Base-by-base conservation (phyloP, 306 rosid genomes). In the Sechiopsis laciniata region DNA sequence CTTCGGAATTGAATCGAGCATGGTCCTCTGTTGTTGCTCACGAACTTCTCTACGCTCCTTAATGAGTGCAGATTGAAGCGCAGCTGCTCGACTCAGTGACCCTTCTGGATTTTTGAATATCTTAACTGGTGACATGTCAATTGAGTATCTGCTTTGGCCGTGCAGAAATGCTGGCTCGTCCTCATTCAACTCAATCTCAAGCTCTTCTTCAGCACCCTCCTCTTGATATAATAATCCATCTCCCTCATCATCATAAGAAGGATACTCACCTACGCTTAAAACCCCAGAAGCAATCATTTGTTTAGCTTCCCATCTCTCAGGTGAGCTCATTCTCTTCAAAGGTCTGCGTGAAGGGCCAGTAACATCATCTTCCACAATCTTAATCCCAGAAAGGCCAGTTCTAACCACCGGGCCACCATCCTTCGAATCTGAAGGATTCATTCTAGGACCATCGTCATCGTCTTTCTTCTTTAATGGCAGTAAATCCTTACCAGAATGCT, bases 71-170 rank as follows among this genome's bases (percentile, higher is more conserved):
- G 97, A 88, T 59, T 91, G 97, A 53, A 87, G 95, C 24, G 96
- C 97, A 53, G 97, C 97, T 17, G 97, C 97, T 55, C 91, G 92
- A 59, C 96, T 84, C 79, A 91, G 68, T 55, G 97, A 88, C 13
- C 96, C 96, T 84, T 91, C 97, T 9, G 97, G 92, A 82, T 91
- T 91, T 85, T 91, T 91, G 68, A 91, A 91, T 45, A 91, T 91
- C 81, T 91, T 91, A 73, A 91, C 96, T 50, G 97, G 97, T 48
- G 97, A 91, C 97, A 91, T 87, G 72, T 91, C 97, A 74, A 77
- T 82, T 0, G 97, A 85, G 77, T 89, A 86, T 62, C 97, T 83
- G 71, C 88, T 91, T 83, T 89, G 96, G 64, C 97, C 97, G 21
- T 89, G 88, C 86, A 91, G 77, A 80, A 91, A 91, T 4, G 87